Evolutionary conservation across 805 yeast genomes (phyloP).

Genomic region (Teunomyces aglyptinius): DNA sequence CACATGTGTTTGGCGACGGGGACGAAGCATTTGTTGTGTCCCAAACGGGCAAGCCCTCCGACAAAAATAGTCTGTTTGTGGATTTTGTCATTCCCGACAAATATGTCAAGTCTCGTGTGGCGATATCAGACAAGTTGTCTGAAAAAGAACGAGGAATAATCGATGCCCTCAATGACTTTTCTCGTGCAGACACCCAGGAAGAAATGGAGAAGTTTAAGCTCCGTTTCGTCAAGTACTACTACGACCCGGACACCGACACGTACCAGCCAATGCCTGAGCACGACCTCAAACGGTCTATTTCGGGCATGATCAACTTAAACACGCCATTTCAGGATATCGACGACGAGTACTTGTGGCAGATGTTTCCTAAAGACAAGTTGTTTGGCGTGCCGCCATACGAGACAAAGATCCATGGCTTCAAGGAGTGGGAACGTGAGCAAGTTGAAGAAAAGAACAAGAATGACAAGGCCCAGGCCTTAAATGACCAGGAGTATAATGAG

Average conservation of each 20-base stretch:
- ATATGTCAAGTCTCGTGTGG: constrained; percentile 17
- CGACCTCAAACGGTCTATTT: constrained; percentile 35
- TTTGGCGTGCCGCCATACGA: constrained; percentile 39
- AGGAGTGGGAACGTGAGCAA: constrained; percentile 33
- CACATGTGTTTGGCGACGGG: constrained; percentile 8
- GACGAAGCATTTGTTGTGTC: neutral
- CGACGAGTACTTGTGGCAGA: constrained; percentile 41
- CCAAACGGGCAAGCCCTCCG: neutral
- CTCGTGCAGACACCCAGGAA: constrained; percentile 20
- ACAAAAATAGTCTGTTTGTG: constrained; percentile 5
- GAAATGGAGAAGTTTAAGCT: constrained; percentile 22
- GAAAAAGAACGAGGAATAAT: constrained; percentile 25
- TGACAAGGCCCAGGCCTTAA: constrained; percentile 17
- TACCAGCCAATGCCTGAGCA: constrained; percentile 34
- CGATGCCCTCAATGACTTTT: constrained; percentile 23
- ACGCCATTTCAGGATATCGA: constrained; percentile 33
- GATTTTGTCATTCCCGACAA: constrained; percentile 29
- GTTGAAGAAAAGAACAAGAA: constrained; percentile 21
- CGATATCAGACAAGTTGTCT: constrained; percentile 17
- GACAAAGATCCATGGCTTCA: constrained; percentile 24
- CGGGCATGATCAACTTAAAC: constrained; percentile 39
- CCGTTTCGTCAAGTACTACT: constrained; percentile 23
- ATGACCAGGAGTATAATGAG: constrained; percentile 20
- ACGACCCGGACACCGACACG: constrained; percentile 26
- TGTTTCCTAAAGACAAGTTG: constrained; percentile 32